Evolutionary conservation across 768 basidiomycete species (phyloP), one percentile per base, ranked within the genome.

Genomic region (Kwoniella sp.): DNA sequence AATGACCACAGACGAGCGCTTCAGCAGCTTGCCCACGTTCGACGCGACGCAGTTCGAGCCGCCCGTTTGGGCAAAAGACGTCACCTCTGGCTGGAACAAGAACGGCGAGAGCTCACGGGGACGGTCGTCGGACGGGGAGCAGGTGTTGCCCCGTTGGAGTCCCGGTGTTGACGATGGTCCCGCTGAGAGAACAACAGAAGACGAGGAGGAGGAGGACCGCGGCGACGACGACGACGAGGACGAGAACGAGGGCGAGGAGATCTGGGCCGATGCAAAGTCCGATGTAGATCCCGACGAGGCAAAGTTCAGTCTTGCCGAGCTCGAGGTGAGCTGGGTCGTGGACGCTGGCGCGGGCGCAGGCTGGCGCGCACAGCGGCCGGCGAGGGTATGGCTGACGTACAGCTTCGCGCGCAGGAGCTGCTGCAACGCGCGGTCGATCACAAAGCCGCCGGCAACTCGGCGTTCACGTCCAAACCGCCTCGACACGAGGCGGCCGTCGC

Each of bases 361-460:
- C n/a, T n/a, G n/a, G n/a, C n/a, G n/a, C n/a, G n/a, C n/a, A n/a
- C n/a, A n/a, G n/a, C n/a, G n/a, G n/a, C n/a, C n/a, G n/a, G n/a
- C n/a, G n/a, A n/a, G n/a, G n/a, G n/a, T n/a, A n/a, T n/a, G n/a
- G n/a, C n/a, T n/a, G n/a, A n/a, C n/a, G n/a, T n/a, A n/a, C n/a
- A n/a, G n/a, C n/a, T n/a, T n/a, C n/a, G n/a, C n/a, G n/a, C 2
- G 5, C 46, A 84, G 82, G 73, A 76, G 51, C 71, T 61, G 44
- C 74, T 87, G 12, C 65, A 57, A 26, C 75, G 77, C 56, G 85
- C 85, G 14, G 80, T 81, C 23, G 79, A 80, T 40, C 74, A 85
- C 46, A 95, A 92, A 73, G 73, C 75, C 7, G 80, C 85, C 65
- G 91, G 89, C 15, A 93, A 90, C 57, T 79, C 80, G 3, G 75